Conservation (phyloP, 2,329 filamentous ascomycete species). For the Diaporthe ampelina region DNA sequence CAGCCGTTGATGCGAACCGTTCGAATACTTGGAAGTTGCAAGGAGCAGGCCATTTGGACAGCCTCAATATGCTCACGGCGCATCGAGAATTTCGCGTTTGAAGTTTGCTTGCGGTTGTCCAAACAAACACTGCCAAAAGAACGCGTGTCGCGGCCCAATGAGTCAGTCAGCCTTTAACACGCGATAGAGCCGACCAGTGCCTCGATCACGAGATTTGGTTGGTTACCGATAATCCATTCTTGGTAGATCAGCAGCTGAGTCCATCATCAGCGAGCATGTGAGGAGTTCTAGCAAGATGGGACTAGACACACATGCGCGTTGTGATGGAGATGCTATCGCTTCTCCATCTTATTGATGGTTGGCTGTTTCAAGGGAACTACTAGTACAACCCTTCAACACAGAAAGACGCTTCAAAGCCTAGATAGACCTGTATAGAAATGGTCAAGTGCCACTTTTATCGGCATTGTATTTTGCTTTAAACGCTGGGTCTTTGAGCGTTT, state of each 20-base stretch:
- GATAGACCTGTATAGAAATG: no score
- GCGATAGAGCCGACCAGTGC: not conserved
- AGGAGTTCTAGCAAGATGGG: not conserved
- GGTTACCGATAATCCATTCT: not conserved
- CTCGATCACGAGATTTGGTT: not conserved
- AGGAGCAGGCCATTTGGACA: not conserved
- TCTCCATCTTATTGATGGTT: no score
- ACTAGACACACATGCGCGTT: not conserved
- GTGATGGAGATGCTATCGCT: not conserved
- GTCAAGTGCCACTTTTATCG: no score
- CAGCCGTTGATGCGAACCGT: slow-evolving; percentile 8
- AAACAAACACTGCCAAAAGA: not conserved
- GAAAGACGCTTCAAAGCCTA: no score
- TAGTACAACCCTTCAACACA: no score
- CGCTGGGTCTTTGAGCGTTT: no score
- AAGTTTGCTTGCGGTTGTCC: not conserved
- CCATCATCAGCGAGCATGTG: not conserved
- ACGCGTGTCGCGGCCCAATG: slow-evolving; percentile 3
- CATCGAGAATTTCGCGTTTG: not conserved
- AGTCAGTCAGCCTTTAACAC: not conserved
- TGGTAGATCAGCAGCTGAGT: not conserved
- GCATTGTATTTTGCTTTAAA: no score
- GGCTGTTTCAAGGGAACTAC: no score
- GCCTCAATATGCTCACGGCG: not conserved
- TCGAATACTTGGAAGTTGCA: not conserved